Percentiles rank a stretch among this genome's conserved stretches.
Evolutionary conservation across 2,329 filamentous ascomycete genomes (phyloP).

Genomic region (Fusarium secorum): DNA sequence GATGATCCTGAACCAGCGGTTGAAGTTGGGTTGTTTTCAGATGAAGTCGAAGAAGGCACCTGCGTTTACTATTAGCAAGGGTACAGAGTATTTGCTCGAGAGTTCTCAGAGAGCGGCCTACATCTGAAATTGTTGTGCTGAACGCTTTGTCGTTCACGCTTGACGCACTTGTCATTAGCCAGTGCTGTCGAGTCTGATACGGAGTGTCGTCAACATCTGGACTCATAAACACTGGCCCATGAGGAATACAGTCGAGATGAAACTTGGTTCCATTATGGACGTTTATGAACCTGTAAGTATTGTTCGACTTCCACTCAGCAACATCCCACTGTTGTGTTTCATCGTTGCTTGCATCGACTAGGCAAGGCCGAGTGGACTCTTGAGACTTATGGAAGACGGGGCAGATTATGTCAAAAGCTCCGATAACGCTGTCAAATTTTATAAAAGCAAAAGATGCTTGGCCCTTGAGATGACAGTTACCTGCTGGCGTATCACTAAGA

Average conservation of each 20-base stretch:
- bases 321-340: slow-evolving; percentile 46
- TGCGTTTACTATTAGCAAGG: not conserved
- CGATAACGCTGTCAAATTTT: not conserved
- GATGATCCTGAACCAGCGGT: not conserved
- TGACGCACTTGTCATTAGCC: slow-evolving; percentile 44
- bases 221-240: slow-evolving; percentile 44
- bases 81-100: rapidly evolving
- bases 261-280: slow-evolving; percentile 43
- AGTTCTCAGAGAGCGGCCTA: rapidly evolving
- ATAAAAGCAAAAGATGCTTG: no score
- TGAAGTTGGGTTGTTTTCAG: not conserved
- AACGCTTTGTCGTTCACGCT: slow-evolving; percentile 43
- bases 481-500: no score
- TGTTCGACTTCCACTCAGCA: slow-evolving; percentile 37
- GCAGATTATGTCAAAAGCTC: not conserved
- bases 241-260: slow-evolving; percentile 44
- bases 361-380: slow-evolving; percentile 33
- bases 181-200: slow-evolving; percentile 44
- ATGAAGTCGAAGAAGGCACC: not conserved
- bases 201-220: slow-evolving; percentile 19
- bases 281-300: slow-evolving; percentile 42
- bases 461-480: no score
- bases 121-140: slow-evolving; percentile 36
- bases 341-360: slow-evolving; percentile 34
- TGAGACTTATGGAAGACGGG: not conserved